Conservation (phyloP, 2,329 filamentous ascomycete genomes). For the Pyricularia grisea region DNA sequence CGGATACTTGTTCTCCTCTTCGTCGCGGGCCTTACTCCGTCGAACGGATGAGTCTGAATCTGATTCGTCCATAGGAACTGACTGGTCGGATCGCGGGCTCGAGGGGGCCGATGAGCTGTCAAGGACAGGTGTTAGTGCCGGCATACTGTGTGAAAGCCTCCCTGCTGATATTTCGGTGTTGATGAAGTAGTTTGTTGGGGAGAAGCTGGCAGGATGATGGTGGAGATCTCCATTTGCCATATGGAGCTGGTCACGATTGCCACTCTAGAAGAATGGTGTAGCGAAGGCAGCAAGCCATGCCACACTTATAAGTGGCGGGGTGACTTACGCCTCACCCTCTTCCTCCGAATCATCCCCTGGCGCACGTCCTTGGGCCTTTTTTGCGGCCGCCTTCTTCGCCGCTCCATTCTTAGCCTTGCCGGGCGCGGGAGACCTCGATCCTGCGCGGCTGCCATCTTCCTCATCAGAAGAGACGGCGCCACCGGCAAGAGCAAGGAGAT, state of each 20-base stretch:
- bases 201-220: background rate
- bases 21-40: constrained; percentile 31
- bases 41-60: constrained; percentile 61
- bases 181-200: background rate
- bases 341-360: constrained; percentile 49
- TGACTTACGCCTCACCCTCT: constrained; percentile 73
- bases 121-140: background rate
- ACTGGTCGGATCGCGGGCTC: constrained; percentile 68
- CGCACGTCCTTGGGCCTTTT: constrained; percentile 42
- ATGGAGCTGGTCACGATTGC: background rate
- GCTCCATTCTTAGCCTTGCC: constrained; percentile 24
- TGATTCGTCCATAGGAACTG: constrained; percentile 84
- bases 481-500: constrained; percentile 86
- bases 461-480: constrained; percentile 57
- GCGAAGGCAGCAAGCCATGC: background rate
- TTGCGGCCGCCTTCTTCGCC: constrained; percentile 24
- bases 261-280: background rate
- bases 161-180: background rate
- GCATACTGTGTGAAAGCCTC: background rate
- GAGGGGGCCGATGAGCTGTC: constrained; percentile 57
- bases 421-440: constrained; percentile 39
- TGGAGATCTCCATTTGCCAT: background rate
- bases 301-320: constrained; percentile 4
- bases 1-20: constrained; percentile 63
- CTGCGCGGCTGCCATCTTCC: constrained; percentile 44